phyloP scores from a whole-genome alignment of 768 basidiomycete genomes.

The Agaricus bisporus region DNA sequence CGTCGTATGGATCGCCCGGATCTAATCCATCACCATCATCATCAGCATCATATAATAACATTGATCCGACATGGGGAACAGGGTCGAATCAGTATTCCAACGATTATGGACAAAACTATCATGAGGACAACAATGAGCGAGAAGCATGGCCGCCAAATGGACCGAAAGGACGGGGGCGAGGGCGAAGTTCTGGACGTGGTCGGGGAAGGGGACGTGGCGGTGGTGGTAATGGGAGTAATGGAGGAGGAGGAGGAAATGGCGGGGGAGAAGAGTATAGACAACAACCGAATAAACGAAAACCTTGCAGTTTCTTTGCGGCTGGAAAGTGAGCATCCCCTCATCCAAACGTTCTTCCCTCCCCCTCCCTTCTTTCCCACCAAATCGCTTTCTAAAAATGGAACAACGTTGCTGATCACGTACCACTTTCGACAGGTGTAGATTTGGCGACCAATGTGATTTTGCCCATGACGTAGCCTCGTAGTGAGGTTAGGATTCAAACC shows the following conservation, averaged over 20 bases:
- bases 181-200: slow-evolving; percentile 54
- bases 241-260: slow-evolving; percentile 46
- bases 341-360: too few species aligned
- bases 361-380: slow-evolving; percentile 32
- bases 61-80: slow-evolving; percentile 33
- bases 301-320: slow-evolving; percentile 86
- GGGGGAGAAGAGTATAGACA: slow-evolving; percentile 56
- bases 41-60: slow-evolving; percentile 23
- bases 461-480: slow-evolving; percentile 49
- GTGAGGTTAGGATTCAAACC: background rate
- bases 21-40: slow-evolving; percentile 12
- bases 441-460: slow-evolving; percentile 84
- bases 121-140: slow-evolving; percentile 39
- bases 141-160: slow-evolving; percentile 38
- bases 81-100: slow-evolving; percentile 32
- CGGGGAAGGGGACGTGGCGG: slow-evolving; percentile 41
- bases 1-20: slow-evolving; percentile 21
- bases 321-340: slow-evolving; percentile 78
- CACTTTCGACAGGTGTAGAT: slow-evolving; percentile 74
- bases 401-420: slow-evolving; percentile 30
- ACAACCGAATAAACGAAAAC: slow-evolving; percentile 67
- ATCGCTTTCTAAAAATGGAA: slow-evolving; percentile 28
- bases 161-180: slow-evolving; percentile 36
- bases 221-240: slow-evolving; percentile 37
- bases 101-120: slow-evolving; percentile 48